phyloP scores from a whole-genome alignment of 2,329 filamentous ascomycete species.

The Aspergillus quadricinctus region DNA sequence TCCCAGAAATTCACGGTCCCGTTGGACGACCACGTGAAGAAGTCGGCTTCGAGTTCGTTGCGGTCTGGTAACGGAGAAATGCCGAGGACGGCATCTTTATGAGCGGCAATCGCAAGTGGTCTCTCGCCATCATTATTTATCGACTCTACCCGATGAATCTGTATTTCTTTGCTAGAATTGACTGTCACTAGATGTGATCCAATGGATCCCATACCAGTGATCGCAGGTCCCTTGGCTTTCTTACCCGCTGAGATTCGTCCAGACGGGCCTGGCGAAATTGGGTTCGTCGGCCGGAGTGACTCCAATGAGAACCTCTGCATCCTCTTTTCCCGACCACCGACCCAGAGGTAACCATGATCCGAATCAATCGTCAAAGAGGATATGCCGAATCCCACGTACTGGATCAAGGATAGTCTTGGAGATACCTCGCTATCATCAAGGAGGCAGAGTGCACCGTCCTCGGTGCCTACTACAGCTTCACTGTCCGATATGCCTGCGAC shows the following conservation, averaged over 20 bases:
- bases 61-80: conserved; percentile 61
- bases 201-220: conserved; percentile 67
- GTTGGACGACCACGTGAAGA: conserved; percentile 83
- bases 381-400: conserved; percentile 63
- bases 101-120: conserved; percentile 48
- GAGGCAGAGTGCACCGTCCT: conserved; percentile 83
- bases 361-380: conserved; percentile 60
- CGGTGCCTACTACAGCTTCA: conserved; percentile 78
- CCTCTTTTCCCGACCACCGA: conserved; percentile 64
- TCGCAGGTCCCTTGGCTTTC: conserved; percentile 32
- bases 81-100: conserved; percentile 61
- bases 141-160: conserved; percentile 51
- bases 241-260: conserved; percentile 18
- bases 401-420: conserved; percentile 65
- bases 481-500: conserved; percentile 67
- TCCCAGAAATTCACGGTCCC: conserved; percentile 83
- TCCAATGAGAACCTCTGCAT: conserved; percentile 46
- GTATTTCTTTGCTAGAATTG: conserved; percentile 70
- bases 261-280: conserved; percentile 18
- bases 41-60: conserved; percentile 62
- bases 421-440: conserved; percentile 71
- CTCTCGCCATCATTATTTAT: conserved; percentile 28
- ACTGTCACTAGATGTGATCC: conserved; percentile 66
- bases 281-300: conserved; percentile 31
- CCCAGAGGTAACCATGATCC: conserved; percentile 55